A percentile compares a stretch with the other conserved stretches of the same genome.
Evolutionary conservation across 2,329 filamentous ascomycete genomes (phyloP).

Genomic region (Trichophyton benhamiae): DNA sequence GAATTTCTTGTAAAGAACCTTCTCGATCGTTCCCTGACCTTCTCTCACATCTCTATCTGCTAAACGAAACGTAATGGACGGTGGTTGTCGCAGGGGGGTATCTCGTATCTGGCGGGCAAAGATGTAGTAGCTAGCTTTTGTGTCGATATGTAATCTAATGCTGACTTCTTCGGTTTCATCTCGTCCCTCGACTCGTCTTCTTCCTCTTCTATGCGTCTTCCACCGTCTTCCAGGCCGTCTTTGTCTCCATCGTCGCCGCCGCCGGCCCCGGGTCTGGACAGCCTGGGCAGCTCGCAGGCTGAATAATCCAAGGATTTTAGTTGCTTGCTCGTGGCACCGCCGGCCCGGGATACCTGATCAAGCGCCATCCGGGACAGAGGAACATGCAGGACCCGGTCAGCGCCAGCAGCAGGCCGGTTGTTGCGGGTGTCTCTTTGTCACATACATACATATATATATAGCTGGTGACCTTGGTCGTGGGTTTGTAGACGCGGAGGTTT

Average conservation of each 20-base stretch:
- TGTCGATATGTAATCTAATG: constrained; percentile 17
- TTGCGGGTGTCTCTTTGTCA: too few relatives aligned
- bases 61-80: constrained; percentile 27
- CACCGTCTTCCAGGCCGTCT: background rate
- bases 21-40: background rate
- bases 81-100: constrained; percentile 63
- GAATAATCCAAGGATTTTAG: background rate
- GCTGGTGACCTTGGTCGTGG: too few relatives aligned
- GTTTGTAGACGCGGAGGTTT: too few relatives aligned
- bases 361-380: background rate
- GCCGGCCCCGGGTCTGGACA: background rate
- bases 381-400: too few relatives aligned
- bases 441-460: too few relatives aligned
- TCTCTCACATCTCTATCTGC: background rate
- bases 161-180: background rate
- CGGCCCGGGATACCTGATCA: background rate
- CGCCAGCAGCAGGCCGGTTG: too few relatives aligned
- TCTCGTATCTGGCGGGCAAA: constrained; percentile 37
- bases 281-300: background rate
- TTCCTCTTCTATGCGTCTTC: background rate
- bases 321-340: background rate
- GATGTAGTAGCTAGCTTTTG: constrained; percentile 50
- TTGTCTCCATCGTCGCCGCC: background rate
- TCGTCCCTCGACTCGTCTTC: background rate
- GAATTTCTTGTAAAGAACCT: constrained; percentile 4